Percentiles rank a stretch among this genome's conserved stretches.
Evolutionary conservation across 2,329 filamentous ascomycete species (phyloP).

Genomic region (Colletotrichum orbiculare): DNA sequence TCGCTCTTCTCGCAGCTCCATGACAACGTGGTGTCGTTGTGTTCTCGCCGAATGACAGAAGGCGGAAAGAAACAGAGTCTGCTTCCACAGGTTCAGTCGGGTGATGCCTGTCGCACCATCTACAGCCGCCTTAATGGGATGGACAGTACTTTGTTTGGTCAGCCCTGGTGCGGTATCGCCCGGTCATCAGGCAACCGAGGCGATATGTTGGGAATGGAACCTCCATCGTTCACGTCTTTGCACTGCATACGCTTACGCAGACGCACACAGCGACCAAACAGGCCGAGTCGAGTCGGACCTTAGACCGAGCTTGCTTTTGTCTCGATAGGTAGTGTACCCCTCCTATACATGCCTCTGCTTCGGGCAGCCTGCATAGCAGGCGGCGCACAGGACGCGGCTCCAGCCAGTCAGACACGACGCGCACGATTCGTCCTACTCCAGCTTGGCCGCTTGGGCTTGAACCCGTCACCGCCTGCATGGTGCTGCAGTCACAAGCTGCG

Average conservation of each 20-base stretch:
- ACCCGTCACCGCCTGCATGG: constrained; percentile 37
- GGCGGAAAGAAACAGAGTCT: too few species aligned
- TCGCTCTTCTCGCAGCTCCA: too few species aligned
- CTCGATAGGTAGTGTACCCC: too few species aligned
- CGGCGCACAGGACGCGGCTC: constrained; percentile 14
- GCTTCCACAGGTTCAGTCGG: too few species aligned
- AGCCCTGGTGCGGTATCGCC: background rate
- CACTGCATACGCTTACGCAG: too few species aligned
- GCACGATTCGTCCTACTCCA: constrained; percentile 28
- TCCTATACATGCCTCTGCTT: constrained; percentile 7
- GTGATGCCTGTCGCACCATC: background rate
- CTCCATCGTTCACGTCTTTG: too few species aligned
- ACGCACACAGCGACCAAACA: too few species aligned
- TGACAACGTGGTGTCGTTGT: too few species aligned
- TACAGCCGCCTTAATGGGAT: background rate
- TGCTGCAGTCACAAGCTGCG: constrained; percentile 36
- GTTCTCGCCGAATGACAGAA: background rate
- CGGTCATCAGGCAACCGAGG: constrained; percentile 24
- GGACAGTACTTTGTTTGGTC: constrained; percentile 26
- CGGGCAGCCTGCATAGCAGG: constrained; percentile 28
- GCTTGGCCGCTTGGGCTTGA: constrained; percentile 24
- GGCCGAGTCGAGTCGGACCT: constrained; percentile 8
- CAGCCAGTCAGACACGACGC: constrained; percentile 17
- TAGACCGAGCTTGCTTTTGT: constrained; percentile 9
- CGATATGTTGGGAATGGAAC: background rate